phyloP scores from a whole-genome alignment of 2,329 filamentous ascomycete genomes.

The Drechmeria coniospora region DNA sequence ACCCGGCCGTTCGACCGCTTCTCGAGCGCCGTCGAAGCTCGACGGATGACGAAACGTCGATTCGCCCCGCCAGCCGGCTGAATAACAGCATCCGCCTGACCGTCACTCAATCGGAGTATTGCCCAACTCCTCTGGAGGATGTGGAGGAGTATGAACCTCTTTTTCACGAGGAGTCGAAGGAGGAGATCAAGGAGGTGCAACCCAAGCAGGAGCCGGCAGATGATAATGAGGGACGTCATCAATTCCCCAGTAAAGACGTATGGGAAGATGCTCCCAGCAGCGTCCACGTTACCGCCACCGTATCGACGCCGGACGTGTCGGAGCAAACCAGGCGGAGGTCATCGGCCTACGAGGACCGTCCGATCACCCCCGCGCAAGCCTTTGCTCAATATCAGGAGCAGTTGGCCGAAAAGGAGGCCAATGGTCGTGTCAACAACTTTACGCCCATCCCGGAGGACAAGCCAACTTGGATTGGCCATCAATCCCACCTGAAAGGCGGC shows the following conservation, averaged over 20 bases:
- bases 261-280: no score
- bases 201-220: slow-evolving; percentile 15
- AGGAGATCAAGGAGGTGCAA: slow-evolving; percentile 24
- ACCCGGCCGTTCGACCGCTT: slow-evolving; percentile 68
- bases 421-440: slow-evolving; percentile 13
- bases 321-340: slow-evolving; percentile 23
- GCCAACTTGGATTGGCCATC: slow-evolving; percentile 29
- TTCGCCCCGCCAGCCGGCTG: slow-evolving; percentile 48
- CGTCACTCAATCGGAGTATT: slow-evolving; percentile 34
- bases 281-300: slow-evolving; percentile 62
- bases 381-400: slow-evolving; percentile 54
- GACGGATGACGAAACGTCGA: slow-evolving; percentile 41
- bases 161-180: slow-evolving; percentile 64
- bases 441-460: slow-evolving; percentile 16
- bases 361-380: slow-evolving; percentile 43
- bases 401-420: slow-evolving; percentile 40
- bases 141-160: slow-evolving; percentile 91
- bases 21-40: slow-evolving; percentile 46
- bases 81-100: slow-evolving; percentile 41
- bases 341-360: slow-evolving; percentile 15
- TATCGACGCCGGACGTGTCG: slow-evolving; percentile 55
- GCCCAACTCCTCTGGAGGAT: slow-evolving; percentile 62
- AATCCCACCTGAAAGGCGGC: slow-evolving; percentile 35
- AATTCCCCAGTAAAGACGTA: slow-evolving; percentile 88
- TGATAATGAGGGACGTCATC: slow-evolving; percentile 42